Conservation (phyloP, 148 eudicot genomes). For the Pouteria glomerata region DNA sequence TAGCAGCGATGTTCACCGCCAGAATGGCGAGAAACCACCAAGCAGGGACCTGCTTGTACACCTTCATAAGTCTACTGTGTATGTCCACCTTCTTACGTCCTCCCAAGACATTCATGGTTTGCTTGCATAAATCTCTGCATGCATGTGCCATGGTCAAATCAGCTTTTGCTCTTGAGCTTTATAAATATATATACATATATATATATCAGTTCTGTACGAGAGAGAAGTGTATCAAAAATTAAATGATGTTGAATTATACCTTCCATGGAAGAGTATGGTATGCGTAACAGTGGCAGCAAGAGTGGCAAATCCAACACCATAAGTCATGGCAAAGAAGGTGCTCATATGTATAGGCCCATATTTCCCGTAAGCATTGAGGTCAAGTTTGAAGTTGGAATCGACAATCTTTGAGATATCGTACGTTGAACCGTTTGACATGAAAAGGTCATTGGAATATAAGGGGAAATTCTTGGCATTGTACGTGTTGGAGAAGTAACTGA, state of each 20-base stretch:
- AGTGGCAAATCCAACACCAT: slow-evolving; percentile 66
- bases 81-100: slow-evolving; percentile 38
- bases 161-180: background rate
- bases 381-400: slow-evolving; percentile 40
- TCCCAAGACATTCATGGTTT: slow-evolving; percentile 38
- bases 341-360: slow-evolving; percentile 52
- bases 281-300: slow-evolving; percentile 67
- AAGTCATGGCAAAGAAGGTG: slow-evolving; percentile 61
- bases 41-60: slow-evolving; percentile 52
- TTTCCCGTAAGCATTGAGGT: slow-evolving; percentile 38
- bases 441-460: slow-evolving; percentile 39
- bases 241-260: slow-evolving; percentile 31
- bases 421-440: slow-evolving; percentile 31
- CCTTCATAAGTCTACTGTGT: slow-evolving; percentile 61
- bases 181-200: too few species aligned
- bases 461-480: slow-evolving; percentile 67
- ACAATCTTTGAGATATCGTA: slow-evolving; percentile 41
- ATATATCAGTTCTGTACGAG: too few species aligned
- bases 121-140: slow-evolving; percentile 51
- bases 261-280: slow-evolving; percentile 56
- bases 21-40: slow-evolving; percentile 75
- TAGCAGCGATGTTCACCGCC: slow-evolving; percentile 31
- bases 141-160: slow-evolving; percentile 3
- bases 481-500: slow-evolving; percentile 40
- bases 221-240: background rate